Evolutionary conservation across 768 basidiomycete species (phyloP), one percentile per base, ranked within the genome.

Genomic region (Boletus pseudo-olivaceus): DNA sequence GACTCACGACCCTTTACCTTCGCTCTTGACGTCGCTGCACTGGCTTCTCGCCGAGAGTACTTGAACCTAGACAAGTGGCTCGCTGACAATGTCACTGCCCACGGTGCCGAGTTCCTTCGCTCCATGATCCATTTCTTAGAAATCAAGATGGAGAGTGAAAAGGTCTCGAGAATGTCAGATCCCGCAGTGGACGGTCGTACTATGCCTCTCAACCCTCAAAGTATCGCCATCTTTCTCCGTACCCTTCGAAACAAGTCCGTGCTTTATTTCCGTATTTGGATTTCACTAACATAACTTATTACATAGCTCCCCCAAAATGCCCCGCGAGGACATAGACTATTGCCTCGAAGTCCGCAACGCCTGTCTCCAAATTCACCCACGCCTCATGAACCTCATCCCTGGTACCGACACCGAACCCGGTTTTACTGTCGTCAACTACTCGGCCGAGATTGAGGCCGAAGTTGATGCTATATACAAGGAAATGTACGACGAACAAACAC

Each of bases 11-110:
- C 93, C 2, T 93, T 93, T 62, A 82, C 83, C 8, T 92, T 98
- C 64, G 87, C 93, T 1, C 81, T 98, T 41, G 97, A 99, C 69
- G 87, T 98, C 47, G 97, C 97, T 23, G 89, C 94, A 5, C 75
- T 97, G 40, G 96, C 97, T 12, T 93, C 92, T 34, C 86, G 93
- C 39, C 78, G 93, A 61, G 96, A 98, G 70, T 92, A 94, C 66
- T 77, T 98, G 63, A 94, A 99, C 64, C 78, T 99, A 42, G 95
- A 97, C 73, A 95, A 96, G 72, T 99, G 96, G 95, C 78, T 98
- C 15, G 85, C 89, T 14, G 90, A 93, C 68, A 89, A 93, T 63
- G 89, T 95, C 19, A 76, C 83, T 20, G 75, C 79, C 45, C 90
- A 95, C 57, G 93, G 92, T 8, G 80, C 80, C 29, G 90, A 92